Base-by-base conservation (phyloP, 2,329 filamentous ascomycete species). In the Colletotrichum lentis region DNA sequence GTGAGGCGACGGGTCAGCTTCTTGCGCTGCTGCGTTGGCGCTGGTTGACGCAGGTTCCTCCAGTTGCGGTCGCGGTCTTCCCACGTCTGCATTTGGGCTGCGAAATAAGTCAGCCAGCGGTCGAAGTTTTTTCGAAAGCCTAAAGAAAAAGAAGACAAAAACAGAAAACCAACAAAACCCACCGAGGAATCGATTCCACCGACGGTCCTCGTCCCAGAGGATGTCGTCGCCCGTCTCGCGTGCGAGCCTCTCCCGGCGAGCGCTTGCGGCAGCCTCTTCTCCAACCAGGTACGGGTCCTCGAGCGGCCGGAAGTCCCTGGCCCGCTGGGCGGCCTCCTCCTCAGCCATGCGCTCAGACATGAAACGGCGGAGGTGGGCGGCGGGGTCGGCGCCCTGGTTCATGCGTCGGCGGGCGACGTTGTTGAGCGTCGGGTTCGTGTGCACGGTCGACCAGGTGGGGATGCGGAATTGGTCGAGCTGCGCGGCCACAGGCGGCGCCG, bases 271-370 rank as follows among this genome's bases (percentile, higher is more conserved):
- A 3, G 88, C 89, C 58, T 83, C 83, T 77, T 91, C 88, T 41
- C 90, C 90, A 2, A 91, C 90, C 11, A 91, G 79, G 64, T 89
- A 84, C 0, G 89, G 89, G 71, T 91, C 90, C 77, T 92, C 90
- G 20, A 89, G 81, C 3, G 87, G 88, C 7, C 84, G 81, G 27
- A 61, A 69, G 10, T 62, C 52, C 4, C 63, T 39, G 14, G 62
- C 52, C n/a, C 63, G 63, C 68, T 72, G 50, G 71, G 72, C 24
- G 59, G 72, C 71, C 70, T 78, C 75, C 66, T 80, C 78, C 68
- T 81, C 78, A 43, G 77, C 75, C 62, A 79, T 74, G 22, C 77
- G 74, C 59, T 80, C 77, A n/a, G 80, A 73, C 56, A 79, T 69
- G 35, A 77, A 73, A 68, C 74, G 50, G 65, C 76, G 74, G 24